Conservation (phyloP, 345 rosid species). For the Aquilaria malaccensis region DNA sequence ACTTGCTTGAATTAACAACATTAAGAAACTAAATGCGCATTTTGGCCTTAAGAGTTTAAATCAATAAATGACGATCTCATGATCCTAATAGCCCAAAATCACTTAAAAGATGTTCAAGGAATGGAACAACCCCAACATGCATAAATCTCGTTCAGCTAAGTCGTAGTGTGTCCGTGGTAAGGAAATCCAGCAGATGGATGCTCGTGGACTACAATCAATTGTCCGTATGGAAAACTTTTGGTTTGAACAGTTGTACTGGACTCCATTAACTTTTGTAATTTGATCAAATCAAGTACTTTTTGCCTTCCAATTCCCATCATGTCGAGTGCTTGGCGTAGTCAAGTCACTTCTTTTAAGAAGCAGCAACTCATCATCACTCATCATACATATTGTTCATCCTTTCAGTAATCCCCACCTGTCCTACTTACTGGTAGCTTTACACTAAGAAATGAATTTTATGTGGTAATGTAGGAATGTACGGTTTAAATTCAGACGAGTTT, state of each 20-base stretch:
- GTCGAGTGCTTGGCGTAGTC: conserved; percentile 23
- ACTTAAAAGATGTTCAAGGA: too few species aligned
- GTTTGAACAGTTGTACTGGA: background rate
- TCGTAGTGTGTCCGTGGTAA: too few species aligned
- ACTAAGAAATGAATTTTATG: conserved; percentile 3
- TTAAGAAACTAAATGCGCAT: too few species aligned
- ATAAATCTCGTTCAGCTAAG: too few species aligned
- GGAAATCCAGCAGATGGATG: too few species aligned
- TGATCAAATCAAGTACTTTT: conserved; percentile 15
- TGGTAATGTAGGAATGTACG: too few species aligned
- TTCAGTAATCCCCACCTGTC: background rate
- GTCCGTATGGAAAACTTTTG: conserved; percentile 18
- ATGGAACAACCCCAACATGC: too few species aligned
- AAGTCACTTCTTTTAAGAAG: conserved; percentile 46
- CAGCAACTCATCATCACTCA: background rate
- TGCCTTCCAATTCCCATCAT: background rate
- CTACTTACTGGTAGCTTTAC: background rate
- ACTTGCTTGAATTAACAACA: too few species aligned
- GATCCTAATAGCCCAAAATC: too few species aligned
- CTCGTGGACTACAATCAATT: conserved; percentile 23
- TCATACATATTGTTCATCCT: conserved; percentile 1
- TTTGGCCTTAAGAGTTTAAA: too few species aligned
- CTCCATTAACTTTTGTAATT: background rate
- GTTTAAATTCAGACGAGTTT: too few species aligned
- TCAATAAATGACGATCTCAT: too few species aligned